Conservation (phyloP, 345 rosid genomes). For the Gossypium ekmanianum region DNA sequence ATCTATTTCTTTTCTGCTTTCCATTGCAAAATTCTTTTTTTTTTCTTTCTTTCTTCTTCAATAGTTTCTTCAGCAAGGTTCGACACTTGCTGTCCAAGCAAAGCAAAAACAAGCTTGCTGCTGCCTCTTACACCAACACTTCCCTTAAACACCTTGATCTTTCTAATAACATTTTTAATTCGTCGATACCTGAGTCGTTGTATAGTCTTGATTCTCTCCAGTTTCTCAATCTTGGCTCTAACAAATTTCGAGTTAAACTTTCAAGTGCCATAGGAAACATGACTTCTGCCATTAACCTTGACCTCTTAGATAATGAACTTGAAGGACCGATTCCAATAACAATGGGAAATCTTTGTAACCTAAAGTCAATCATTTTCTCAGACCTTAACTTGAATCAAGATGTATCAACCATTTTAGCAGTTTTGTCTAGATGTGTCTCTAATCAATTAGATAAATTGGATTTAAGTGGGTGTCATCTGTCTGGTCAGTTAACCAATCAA, state of each 20-base stretch:
- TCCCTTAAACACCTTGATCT: constrained; percentile 29
- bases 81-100: no score
- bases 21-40: no score
- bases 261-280: constrained; percentile 11
- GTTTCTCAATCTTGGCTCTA: constrained; percentile 2
- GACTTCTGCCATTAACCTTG: not conserved
- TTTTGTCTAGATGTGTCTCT: not conserved
- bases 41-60: no score
- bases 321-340: not conserved
- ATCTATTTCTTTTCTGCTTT: no score
- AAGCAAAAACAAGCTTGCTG: no score
- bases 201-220: not conserved
- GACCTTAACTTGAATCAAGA: not conserved
- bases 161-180: constrained; percentile 41
- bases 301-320: not conserved
- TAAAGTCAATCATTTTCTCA: not conserved
- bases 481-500: not conserved
- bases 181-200: constrained; percentile 35
- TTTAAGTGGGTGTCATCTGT: not conserved
- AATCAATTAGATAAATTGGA: not conserved
- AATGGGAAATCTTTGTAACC: not conserved
- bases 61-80: no score
- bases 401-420: not conserved
- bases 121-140: no score
- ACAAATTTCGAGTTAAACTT: not conserved